Evolutionary conservation across 371 early-diverging fungal species (phyloP), one percentile per base, ranked within the genome.

Genomic region (Umbelopsis sp.): DNA sequence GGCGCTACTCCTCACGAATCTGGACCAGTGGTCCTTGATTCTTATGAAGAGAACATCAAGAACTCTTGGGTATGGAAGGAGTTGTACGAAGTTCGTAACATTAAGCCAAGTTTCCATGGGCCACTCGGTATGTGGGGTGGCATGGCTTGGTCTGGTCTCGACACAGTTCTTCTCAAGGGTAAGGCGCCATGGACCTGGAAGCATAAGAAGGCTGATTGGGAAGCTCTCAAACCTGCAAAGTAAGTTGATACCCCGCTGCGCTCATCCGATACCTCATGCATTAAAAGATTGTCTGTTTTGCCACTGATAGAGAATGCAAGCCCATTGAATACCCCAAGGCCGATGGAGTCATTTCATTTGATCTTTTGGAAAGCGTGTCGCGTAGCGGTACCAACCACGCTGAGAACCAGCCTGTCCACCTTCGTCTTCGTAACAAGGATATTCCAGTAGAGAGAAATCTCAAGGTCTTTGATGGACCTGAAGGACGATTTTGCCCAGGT

Each of bases 281-380:
- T 24, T 25, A 5, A 51, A 22, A 20, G 24, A 4, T 41, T 63
- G 29, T 29, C 29, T 65, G 41, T 1, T 51, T 57, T 67, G 38
- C 57, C 25, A 20, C 50, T 50, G 11, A 50, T 66, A 80, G 78
- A 50, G 79, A 87, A 70, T 82, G 76, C 70, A 89, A 89, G 75
- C 95, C 93, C 32, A 98, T 98, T 77, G 97, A 97, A 38, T 98
- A 99, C 77, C 97, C 97, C 62, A 98, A 98, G 83, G 97, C 99
- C 41, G 98, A 99, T 83, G 97, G 97, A 68, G 91, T 92, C 25
- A 87, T 97, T 65, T 92, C 94, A 37, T 99, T 98, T 74, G 97
- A 97, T 65, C 79, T 99, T 38, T 87, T 99, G 71, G 95, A 95
- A 44, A 97, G 89, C 66, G 94, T 99, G 20, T 90, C 93, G 44